Base-by-base conservation (phyloP, 768 basidiomycete genomes). In the Mycena leptocephala region DNA sequence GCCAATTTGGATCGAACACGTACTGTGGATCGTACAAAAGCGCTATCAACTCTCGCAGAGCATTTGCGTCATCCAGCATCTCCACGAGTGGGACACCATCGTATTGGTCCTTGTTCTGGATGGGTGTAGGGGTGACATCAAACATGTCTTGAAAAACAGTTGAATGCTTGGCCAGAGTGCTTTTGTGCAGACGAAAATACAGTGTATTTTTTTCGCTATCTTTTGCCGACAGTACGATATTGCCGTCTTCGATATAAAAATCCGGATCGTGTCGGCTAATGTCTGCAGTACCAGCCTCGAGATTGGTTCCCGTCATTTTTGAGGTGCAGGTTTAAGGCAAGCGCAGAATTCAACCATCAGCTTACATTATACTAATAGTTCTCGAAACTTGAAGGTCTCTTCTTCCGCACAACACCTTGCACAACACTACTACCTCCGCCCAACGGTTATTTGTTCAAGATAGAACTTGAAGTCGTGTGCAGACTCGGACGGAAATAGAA, bases 41-140 rank as follows among this genome's bases (percentile, higher is more conserved):
- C 13, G 24, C 18, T 30, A 69, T 55, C 13, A 74, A 56, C 18
- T 13, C 35, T 5, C 58, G 24, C 30, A 69, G 16, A 1, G n/a
- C 46, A 10, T 41, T 35, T 20, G 66, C 66, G 30, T 69, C 48
- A 30, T 63, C 73, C 62, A 32, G 58, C 73, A 68, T 74, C n/a
- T 37, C 22, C 11, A 55, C 46, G 41, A 68, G 14, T 14, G 73
- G 59, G 35, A 63, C 66, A 8, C 66, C 66, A 9, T 68, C 73
- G n/a, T 74, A 43, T 7, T 22, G 10, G 2, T 74, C 58, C 28
- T 26, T 28, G 16, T 10, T 41, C 24, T n/a, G n/a, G n/a, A n/a
- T n/a, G n/a, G 55, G 13, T 1, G 61, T 66, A 20, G 35, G 24
- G 14, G 66, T 66, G 30, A 68, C 24, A 11, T 13, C 2, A 28